Evolutionary conservation across 306 rosid genomes (phyloP), one percentile per base, ranked within the genome.

Genomic region (Gleditsia sinensis): DNA sequence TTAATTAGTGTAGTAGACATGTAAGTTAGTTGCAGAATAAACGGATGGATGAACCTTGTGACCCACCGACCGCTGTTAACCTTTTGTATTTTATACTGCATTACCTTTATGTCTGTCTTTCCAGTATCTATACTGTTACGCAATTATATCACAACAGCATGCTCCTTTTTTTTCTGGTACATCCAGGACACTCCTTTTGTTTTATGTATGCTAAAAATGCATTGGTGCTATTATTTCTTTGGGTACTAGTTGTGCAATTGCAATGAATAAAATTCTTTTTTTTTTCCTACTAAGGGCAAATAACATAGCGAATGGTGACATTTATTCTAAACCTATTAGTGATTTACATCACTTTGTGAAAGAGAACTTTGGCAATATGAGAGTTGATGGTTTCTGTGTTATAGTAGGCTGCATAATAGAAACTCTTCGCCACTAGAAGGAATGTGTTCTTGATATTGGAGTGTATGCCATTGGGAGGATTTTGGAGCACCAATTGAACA

Each of bases 351-450:
- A 87, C 91, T 87, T 86, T 82, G 80, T 95, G 87, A 74, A 90
- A 95, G 55, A 95, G 92, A 51, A 92, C 97, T 87, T 86, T 85
- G 36, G 86, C 83, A 30, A 92, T 83, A 80, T 95, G 99, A 77
- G 72, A 71, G 81, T 82, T 83, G 74, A 83, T 81, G 34, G 95
- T 88, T 70, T 79, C 80, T 64, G 86, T 69, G 59, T 95, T 91
- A 74, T 74, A 85, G 63, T 77, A 85, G 11, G 96, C 90, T 48
- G 82, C 67, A 81, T 95, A 95, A 74, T 87, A 90, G 59, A 84
- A 81, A 80, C 90, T 86, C 77, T 87, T 88, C 0, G 91, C 92
- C 46, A 95, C 86, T 1, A 64, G 46, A 19, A 95, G 89, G 77
- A 92, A 92, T 58, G 83, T 85, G 50, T 90, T 84, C 88, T 95